Evolutionary conservation across 352 stramenopile species (phyloP).

Genomic region (Phytophthora melonis): DNA sequence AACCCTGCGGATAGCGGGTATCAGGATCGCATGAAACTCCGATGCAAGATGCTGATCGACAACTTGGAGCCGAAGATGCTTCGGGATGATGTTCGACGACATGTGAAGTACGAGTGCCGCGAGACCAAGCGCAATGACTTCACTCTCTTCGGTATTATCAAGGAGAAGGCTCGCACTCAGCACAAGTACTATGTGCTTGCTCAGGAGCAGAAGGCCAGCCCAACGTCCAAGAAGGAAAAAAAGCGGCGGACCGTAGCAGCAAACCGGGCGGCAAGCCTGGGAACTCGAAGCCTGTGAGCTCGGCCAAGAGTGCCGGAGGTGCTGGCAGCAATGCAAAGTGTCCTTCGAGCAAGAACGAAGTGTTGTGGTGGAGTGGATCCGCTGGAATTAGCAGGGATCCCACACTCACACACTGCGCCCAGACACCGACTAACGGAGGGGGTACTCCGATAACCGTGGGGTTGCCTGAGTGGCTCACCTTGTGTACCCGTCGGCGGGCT

Average conservation of each 20-base stretch:
- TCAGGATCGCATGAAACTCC: conserved; percentile 15
- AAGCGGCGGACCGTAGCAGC: neutral
- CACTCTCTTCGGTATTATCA: conserved; percentile 16
- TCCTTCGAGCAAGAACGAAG: neutral
- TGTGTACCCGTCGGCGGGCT: too few species aligned
- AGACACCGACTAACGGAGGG: too few species aligned
- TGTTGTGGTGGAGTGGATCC: too few species aligned
- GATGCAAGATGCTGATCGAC: conserved; percentile 12
- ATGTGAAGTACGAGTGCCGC: conserved; percentile 12
- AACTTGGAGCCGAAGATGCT: conserved; percentile 17
- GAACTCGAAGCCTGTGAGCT: neutral
- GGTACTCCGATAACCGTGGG: too few species aligned
- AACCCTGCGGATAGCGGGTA: conserved; percentile 1
- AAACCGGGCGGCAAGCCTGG: neutral
- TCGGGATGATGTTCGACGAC: conserved; percentile 7
- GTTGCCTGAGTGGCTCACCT: too few species aligned
- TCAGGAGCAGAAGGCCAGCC: conserved; percentile 6
- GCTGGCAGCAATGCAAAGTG: neutral
- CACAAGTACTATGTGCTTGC: conserved; percentile 16
- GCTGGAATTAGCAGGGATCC: too few species aligned
- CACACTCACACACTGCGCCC: too few species aligned
- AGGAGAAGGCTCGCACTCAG: conserved; percentile 16
- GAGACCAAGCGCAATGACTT: conserved; percentile 23
- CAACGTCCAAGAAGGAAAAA: conserved; percentile 17
- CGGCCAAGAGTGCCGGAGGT: neutral